Evolutionary conservation across 1,284 basidiomycete genomes (phyloP), one percentile per base, ranked within the genome.

Genomic region (Melampsora americana): DNA sequence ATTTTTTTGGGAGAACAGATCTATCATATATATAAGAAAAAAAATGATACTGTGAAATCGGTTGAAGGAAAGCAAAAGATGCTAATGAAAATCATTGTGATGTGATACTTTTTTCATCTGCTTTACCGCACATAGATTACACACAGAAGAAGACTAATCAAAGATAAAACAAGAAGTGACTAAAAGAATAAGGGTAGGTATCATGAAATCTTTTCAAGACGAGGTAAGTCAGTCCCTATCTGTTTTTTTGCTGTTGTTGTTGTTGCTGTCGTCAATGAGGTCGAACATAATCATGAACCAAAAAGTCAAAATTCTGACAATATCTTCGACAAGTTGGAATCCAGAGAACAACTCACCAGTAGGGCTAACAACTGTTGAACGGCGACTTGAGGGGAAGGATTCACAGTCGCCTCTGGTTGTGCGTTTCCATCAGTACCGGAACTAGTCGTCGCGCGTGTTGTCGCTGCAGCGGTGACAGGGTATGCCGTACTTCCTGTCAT

Each of bases 361-460:
- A 74, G 65, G 9, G 71, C 71, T 48, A 74, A 59, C 16, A 74
- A 50, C 56, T 74, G 71, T 28, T 74, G 71, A 35, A 74, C 71
- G 42, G 71, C 71, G 23, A 65, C 53, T 39, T 66, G 64, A 12
- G 71, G 50, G 30, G 59, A 39, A 30, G 35, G 5, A 11, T 20
- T 23, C 16, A 44, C 42, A 44, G 42, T 9, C 12, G 42, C 42
- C 9, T 44, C 42, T 44, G 42, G 12, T 44, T 44, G 42, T 44
- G 2, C 42, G 11, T 6, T 42, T 42, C 39, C 39, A 12, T 14
- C 42, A 44, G 42, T 44, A 44, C 42, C 42, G 16, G 42, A 14
- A 14, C 12, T 14, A 14, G 42, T 44, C 12, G 42, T 9, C 42
- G 42, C 42, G 9, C 42, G 53, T 44, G 53, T 28, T n/a, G 53